phyloP scores from a whole-genome alignment of 345 rosid genomes.

The Pseudoturritis turrita region DNA sequence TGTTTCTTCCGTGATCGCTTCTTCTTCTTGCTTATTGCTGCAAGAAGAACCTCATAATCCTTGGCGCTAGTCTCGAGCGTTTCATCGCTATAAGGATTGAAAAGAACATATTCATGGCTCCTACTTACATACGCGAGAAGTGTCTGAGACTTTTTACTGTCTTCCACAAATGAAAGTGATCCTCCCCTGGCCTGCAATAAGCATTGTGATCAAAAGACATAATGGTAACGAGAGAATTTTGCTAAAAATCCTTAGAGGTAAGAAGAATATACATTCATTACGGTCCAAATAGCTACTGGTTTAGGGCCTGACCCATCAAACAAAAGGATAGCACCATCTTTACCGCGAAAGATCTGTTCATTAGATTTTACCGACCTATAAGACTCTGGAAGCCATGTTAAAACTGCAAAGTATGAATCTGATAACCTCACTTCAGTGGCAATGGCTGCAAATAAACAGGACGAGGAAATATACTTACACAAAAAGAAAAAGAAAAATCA shows the following conservation, averaged over 20 bases:
- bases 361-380: constrained; percentile 21
- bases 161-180: constrained; percentile 49
- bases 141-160: constrained; percentile 31
- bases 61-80: background rate
- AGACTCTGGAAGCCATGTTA: constrained; percentile 48
- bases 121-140: constrained; percentile 59
- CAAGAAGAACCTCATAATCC: constrained; percentile 1
- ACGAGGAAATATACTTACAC: background rate
- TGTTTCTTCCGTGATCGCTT: constrained; percentile 14
- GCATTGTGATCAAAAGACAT: background rate
- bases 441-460: constrained; percentile 40
- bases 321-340: constrained; percentile 60
- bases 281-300: constrained; percentile 65
- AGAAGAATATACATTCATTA: constrained; percentile 1
- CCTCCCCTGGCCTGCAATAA: constrained; percentile 36
- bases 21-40: constrained; percentile 3
- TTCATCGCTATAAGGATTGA: constrained; percentile 55
- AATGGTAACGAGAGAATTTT: background rate
- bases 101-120: constrained; percentile 66
- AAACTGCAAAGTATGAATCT: constrained; percentile 50
- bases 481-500: background rate
- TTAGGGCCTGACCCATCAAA: constrained; percentile 52
- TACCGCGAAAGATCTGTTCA: constrained; percentile 36
- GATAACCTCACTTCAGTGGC: constrained; percentile 38
- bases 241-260: background rate